A percentile compares a stretch with the other conserved stretches of the same genome.
phyloP scores from a whole-genome alignment of 371 early-diverging fungal genomes.

The Mucor irregularis region DNA sequence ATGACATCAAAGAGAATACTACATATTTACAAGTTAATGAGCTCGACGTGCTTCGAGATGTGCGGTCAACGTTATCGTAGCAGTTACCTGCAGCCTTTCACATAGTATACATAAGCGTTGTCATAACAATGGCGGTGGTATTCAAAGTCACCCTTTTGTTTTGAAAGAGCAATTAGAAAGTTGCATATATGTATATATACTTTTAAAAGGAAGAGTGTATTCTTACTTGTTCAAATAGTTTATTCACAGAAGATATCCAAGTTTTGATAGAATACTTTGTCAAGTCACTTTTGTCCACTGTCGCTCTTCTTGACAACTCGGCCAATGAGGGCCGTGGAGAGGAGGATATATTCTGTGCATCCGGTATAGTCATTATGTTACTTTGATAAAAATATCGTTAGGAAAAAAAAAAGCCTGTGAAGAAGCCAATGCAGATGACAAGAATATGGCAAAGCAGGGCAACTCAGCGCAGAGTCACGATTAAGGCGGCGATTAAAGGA shows the following conservation, averaged over 20 bases:
- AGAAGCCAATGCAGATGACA: too few species aligned
- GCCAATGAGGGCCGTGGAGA: background rate
- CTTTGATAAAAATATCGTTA: too few species aligned
- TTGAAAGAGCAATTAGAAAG: too few species aligned
- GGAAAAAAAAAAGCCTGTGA: too few species aligned
- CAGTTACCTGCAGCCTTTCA: constrained; percentile 28
- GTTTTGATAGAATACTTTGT: constrained; percentile 14
- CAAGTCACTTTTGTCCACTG: constrained; percentile 12
- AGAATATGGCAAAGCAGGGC: too few species aligned
- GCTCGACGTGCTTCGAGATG: too few species aligned
- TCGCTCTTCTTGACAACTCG: constrained; percentile 19
- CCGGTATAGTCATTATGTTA: too few species aligned
- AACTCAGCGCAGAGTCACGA: too few species aligned
- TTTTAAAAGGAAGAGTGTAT: background rate
- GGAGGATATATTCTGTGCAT: background rate
- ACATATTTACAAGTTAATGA: background rate
- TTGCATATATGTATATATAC: background rate
- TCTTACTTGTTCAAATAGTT: constrained; percentile 26
- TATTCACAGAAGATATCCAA: constrained; percentile 15
- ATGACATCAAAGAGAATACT: constrained; percentile 63
- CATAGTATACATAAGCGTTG: constrained; percentile 22
- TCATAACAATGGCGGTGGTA: background rate
- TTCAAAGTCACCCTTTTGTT: constrained; percentile 22
- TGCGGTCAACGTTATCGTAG: too few species aligned
- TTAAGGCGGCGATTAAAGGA: too few species aligned